Percentiles rank a stretch among this genome's conserved stretches.
These are phyloP conservation scores for Astraeus odoratus DNA, from an alignment of 768 basidiomycete species.

Conservation along the genomic window DNA sequence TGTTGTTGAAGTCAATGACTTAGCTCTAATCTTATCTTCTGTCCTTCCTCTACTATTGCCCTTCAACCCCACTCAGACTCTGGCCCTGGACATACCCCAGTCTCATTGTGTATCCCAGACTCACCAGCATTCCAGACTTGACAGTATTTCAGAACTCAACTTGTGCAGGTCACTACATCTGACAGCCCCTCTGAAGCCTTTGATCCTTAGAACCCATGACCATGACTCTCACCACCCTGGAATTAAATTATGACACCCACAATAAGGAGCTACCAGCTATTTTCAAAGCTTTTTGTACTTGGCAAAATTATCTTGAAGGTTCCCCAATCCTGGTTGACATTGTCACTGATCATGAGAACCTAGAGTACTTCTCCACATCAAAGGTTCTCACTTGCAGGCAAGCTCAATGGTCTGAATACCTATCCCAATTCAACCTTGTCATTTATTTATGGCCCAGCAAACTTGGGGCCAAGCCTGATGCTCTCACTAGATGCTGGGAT, in stretches of 20 bases:
- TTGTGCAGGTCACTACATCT: too few relatives aligned
- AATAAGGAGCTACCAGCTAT: conserved; percentile 14
- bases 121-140: too few relatives aligned
- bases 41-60: too few relatives aligned
- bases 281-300: background rate
- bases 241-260: conserved; percentile 36
- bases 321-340: conserved; percentile 10
- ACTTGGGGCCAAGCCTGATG: conserved; percentile 19
- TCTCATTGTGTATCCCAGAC: too few relatives aligned
- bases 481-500: conserved; percentile 21
- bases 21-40: too few relatives aligned
- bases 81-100: too few relatives aligned
- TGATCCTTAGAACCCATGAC: too few relatives aligned
- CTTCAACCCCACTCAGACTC: too few relatives aligned
- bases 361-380: conserved; percentile 8
- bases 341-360: conserved; percentile 20
- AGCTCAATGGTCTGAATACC: conserved; percentile 28
- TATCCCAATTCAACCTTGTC: conserved; percentile 27
- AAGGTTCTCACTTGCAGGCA: conserved; percentile 17
- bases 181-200: too few relatives aligned
- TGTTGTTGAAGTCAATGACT: too few relatives aligned
- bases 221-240: conserved; percentile 20
- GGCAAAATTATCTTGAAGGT: conserved; percentile 4
- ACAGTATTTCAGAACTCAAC: too few relatives aligned
- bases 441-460: conserved; percentile 6